These are phyloP conservation scores for Achaetomiella virescens DNA, from an alignment of 495 filamentous ascomycete genomes.

Conservation along the genomic window DNA sequence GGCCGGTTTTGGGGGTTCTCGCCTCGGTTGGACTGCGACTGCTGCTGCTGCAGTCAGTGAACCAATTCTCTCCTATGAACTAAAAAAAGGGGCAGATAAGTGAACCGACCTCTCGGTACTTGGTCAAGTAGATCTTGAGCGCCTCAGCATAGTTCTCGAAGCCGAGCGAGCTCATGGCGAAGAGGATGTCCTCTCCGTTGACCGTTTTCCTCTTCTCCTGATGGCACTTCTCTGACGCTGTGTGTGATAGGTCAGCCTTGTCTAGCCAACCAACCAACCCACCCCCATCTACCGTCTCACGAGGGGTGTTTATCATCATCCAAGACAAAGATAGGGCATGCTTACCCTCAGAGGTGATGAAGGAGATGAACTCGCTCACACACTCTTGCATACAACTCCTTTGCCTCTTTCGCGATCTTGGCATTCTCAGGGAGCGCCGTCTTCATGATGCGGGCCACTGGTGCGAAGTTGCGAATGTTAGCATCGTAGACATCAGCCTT, in stretches of 20 bases:
- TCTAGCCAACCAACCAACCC: conserved; percentile 11
- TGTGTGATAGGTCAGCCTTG: conserved; percentile 28
- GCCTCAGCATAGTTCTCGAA: conserved; percentile 99
- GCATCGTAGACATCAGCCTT: conserved; percentile 58
- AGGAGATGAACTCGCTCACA: conserved; percentile 99
- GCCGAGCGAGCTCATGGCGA: conserved; percentile 97
- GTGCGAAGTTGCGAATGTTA: conserved; percentile 83
- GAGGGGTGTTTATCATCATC: neutral
- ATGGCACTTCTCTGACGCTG: conserved; percentile 97
- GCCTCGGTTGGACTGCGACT: conserved; percentile 72
- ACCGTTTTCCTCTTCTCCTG: conserved; percentile 99
- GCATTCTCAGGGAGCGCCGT: conserved; percentile 93
- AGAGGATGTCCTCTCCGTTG: conserved; percentile 96
- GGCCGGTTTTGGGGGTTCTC: conserved; percentile 65
- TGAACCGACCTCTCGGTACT: conserved; percentile 92
- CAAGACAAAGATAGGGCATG: conserved; percentile 20
- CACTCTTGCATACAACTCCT: conserved; percentile 99
- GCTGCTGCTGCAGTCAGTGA: conserved; percentile 35
- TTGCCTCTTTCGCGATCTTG: conserved; percentile 98
- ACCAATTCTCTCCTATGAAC: neutral
- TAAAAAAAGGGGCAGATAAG: conserved; percentile 14
- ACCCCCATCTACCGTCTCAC: conserved; percentile 14
- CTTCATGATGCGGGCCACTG: conserved; percentile 99
- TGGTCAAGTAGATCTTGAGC: conserved; percentile 93
- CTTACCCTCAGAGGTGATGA: conserved; percentile 96